Evolutionary conservation across 2,329 filamentous ascomycete species (phyloP), one percentile per base, ranked within the genome.

Genomic region (Botrytis paeoniae): DNA sequence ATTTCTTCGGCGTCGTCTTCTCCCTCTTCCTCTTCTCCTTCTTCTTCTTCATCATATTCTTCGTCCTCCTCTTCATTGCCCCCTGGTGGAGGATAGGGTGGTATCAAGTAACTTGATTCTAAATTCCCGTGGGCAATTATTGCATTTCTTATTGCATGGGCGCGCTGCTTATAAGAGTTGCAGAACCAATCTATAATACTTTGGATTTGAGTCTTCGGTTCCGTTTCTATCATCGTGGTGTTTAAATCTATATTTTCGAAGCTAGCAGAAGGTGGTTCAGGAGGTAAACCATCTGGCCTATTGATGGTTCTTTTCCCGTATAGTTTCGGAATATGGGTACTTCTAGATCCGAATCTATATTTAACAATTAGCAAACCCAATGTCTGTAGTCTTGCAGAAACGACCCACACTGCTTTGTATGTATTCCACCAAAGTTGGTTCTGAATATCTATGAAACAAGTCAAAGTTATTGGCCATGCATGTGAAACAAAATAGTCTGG

Each of bases 371-470:
- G 32, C 10, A 20, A 39, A 25, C 16, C 9, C 5, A 20, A 14
- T 10, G 41, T 48, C 25, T 12, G 22, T 12, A 39, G 7, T 10
- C 22, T 43, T n/a, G 10, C 25, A 32, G 41, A 8, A 63, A 41
- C 18, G 7, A 32, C 69, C 9, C 14, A 71, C 69, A 32, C 25
- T 37, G 9, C 35, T 39, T 54, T 64, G 43, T 51, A 64, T 51
- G 59, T 41, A 71, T 54, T 71, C 69, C 69, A 71, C 69, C 69
- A 71, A n/a, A 25, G 3, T 39, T 54, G 39, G 5, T 65, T 54
- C 51, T 71, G 69, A 22, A 71, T 65, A 32, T 71, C 45, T 22
- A 71, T 57, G 29, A 71, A 64, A 20, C 65, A 71, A 10, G 41
- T 63, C 25, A 63, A 41, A 16, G 43, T 48, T 64, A 71, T n/a